phyloP scores from a whole-genome alignment of 2,329 filamentous ascomycete genomes.

The Fusarium camptoceras region DNA sequence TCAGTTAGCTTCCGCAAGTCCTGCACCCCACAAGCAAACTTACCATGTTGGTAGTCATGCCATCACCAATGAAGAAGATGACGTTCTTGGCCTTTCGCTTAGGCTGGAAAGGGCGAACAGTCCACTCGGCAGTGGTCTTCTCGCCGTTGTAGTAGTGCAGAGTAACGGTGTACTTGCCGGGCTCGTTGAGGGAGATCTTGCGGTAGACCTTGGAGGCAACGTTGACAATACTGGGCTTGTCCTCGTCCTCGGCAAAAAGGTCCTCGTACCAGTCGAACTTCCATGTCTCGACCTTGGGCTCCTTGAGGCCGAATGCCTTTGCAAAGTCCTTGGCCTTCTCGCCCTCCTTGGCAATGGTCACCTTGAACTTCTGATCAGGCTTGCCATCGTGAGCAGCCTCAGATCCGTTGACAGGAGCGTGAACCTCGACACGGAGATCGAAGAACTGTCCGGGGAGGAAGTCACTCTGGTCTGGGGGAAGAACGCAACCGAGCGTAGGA shows the following conservation, averaged over 20 bases:
- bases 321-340: constrained; percentile 65
- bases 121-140: constrained; percentile 80
- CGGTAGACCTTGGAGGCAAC: constrained; percentile 85
- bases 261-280: constrained; percentile 88
- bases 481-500: constrained; percentile 68
- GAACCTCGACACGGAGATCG: constrained; percentile 84
- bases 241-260: constrained; percentile 79
- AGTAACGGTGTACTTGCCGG: constrained; percentile 81
- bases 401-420: constrained; percentile 83
- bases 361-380: constrained; percentile 80
- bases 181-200: constrained; percentile 79
- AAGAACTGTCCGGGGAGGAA: constrained; percentile 88
- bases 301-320: constrained; percentile 75
- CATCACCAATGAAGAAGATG: constrained; percentile 83
- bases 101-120: constrained; percentile 76
- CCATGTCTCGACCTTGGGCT: constrained; percentile 83
- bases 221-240: constrained; percentile 78
- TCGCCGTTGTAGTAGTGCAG: constrained; percentile 79
- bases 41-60: constrained; percentile 79
- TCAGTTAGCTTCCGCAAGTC: constrained; percentile 17
- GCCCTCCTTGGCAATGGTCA: constrained; percentile 77
- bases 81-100: constrained; percentile 86
- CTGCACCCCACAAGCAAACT: constrained; percentile 9
- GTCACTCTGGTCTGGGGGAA: constrained; percentile 76
- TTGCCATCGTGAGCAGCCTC: constrained; percentile 77